These are phyloP conservation scores for Colletotrichum caudatum DNA, from an alignment of 2,329 filamentous ascomycete genomes.

Conservation along the genomic window DNA sequence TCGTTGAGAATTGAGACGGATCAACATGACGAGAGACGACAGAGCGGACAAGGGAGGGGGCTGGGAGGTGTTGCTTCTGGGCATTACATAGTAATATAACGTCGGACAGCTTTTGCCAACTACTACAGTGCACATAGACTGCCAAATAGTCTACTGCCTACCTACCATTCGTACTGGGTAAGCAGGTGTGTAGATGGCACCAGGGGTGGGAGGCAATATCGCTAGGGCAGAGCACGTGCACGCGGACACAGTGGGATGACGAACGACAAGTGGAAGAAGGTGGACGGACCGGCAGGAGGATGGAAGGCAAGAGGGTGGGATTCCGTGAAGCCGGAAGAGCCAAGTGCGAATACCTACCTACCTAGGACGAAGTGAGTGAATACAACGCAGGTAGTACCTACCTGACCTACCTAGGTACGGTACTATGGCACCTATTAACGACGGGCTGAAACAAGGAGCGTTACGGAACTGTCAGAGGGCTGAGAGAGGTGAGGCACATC, in stretches of 20 bases:
- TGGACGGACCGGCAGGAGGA: constrained; percentile 8
- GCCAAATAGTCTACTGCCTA: too few relatives aligned
- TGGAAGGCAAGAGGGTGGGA: background rate
- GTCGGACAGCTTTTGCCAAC: constrained; percentile 19
- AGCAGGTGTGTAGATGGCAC: background rate
- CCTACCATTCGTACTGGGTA: too few relatives aligned
- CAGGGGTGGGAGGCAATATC: constrained; percentile 6
- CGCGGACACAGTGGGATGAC: constrained; percentile 6
- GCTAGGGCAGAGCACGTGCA: constrained; percentile 14
- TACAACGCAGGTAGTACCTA: background rate
- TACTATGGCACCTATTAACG: too few relatives aligned
- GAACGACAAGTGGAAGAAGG: constrained; percentile 20
- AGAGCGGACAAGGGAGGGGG: constrained; percentile 6
- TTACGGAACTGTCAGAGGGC: constrained; percentile 51
- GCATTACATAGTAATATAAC: constrained; percentile 10
- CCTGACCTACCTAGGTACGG: too few relatives aligned
- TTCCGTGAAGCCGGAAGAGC: background rate
- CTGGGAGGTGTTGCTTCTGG: constrained; percentile 9
- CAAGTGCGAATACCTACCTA: too few relatives aligned
- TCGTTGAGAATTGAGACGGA: constrained; percentile 3
- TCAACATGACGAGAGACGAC: constrained; percentile 13
- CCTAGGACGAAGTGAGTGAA: too few relatives aligned
- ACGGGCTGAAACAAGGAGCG: constrained; percentile 48
- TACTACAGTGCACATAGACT: background rate
- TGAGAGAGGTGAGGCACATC: constrained; percentile 47